Base-by-base conservation (phyloP, 106 monocot species). In the Phalaenopsis equestris region DNA sequence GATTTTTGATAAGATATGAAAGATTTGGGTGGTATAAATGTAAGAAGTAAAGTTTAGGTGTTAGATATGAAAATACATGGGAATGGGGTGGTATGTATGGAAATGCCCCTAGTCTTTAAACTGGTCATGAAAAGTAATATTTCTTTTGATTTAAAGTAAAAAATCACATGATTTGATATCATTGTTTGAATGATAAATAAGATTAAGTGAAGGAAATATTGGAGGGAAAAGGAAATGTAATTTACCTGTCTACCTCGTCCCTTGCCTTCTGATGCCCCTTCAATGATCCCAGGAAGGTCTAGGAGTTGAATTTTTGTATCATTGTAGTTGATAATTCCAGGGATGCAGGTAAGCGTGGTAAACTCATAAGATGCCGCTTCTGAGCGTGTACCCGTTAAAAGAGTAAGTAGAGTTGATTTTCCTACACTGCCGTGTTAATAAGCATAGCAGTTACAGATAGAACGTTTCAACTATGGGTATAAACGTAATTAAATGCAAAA, bases 281-380 rank as follows among this genome's bases (percentile, higher is more conserved):
- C 99, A 85, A 99, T 99, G 81, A 99, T 99, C 82, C 99, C 99
- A 80, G 99, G 99, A 82, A 99, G 93, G 84, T 99, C 99, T 75
- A 99, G 99, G 82, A 95, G 91, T 75, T 99, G 99, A 80, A 99
- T 99, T 87, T 95, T 95, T 41, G 95, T 86, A 83, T 99, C 99
- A 82, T 99, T 99, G 80, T 99, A 99, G 65, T 95, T 86, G 81
- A 99, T 99, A 82, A 99, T 99, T 24, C 99, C 99, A 82, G 99
- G 99, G 76, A 99, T 99, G 91, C 99, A 99, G 42, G 95, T 99
- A 65, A 99, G 90, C 0, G 99, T 99, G 5, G 99, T 99, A 74
- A 99, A 99, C 83, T 99, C 99, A 80, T 99, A 99, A 58, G 99
- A 99, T 79, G 99, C 99, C 87, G 95, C 91, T 86, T 99, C 99